These are phyloP conservation scores for Panaeolus papilionaceus DNA, from an alignment of 768 basidiomycete species.

Conservation along the genomic window DNA sequence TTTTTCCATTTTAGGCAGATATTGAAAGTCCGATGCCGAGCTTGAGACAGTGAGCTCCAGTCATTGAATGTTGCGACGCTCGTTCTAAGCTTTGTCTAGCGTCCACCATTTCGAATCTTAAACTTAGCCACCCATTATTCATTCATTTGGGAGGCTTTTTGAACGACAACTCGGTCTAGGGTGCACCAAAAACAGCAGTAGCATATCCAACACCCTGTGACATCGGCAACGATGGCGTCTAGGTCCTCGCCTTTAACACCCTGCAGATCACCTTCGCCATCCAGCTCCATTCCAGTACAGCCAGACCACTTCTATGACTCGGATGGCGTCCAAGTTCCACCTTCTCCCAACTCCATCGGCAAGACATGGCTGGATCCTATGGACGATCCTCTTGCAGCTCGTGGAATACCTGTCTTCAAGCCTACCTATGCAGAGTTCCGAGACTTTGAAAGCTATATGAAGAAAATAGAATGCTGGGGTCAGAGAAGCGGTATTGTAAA, in stretches of 20 bases:
- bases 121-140: background rate
- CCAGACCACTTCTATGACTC: conserved; percentile 86
- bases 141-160: background rate
- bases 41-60: conserved; percentile 12
- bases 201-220: conserved; percentile 1
- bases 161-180: background rate
- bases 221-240: conserved; percentile 37
- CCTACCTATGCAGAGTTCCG: conserved; percentile 91
- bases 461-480: conserved; percentile 89
- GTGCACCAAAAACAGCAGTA: background rate
- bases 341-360: conserved; percentile 68
- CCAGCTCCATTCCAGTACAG: conserved; percentile 56
- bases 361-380: conserved; percentile 76
- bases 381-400: conserved; percentile 80
- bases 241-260: conserved; percentile 51
- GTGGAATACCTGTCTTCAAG: conserved; percentile 96
- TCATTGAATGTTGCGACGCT: conserved; percentile 5
- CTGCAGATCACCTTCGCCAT: conserved; percentile 62
- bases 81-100: background rate
- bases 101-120: background rate
- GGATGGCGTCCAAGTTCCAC: conserved; percentile 53
- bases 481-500: conserved; percentile 92
- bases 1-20: background rate
- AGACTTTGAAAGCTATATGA: conserved; percentile 93
- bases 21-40: conserved; percentile 12